These are phyloP conservation scores for Kurtzmaniella cleridarum DNA, from an alignment of 805 yeast species.

Conservation along the genomic window DNA sequence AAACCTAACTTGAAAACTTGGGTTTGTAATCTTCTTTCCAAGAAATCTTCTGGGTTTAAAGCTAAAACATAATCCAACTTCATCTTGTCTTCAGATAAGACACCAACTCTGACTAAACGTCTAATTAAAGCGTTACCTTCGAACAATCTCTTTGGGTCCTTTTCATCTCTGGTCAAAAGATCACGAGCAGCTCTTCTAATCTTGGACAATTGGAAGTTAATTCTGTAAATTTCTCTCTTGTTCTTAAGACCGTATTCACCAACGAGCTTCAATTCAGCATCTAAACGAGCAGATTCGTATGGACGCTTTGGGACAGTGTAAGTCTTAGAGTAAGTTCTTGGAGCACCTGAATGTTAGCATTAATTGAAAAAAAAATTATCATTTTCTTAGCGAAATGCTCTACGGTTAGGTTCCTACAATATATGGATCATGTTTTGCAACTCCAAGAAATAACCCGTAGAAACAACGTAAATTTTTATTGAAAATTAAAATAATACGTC, in stretches of 20 bases:
- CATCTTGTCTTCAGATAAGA: slow-evolving; percentile 98
- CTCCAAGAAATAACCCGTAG: neutral
- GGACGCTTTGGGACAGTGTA: slow-evolving; percentile 99
- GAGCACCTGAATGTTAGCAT: slow-evolving; percentile 67
- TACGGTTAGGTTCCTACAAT: slow-evolving; percentile 2
- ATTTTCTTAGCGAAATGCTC: neutral
- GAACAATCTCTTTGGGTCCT: slow-evolving; percentile 99
- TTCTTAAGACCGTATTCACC: slow-evolving; percentile 99
- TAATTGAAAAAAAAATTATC: neutral
- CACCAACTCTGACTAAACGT: slow-evolving; percentile 99
- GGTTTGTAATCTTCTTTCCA: slow-evolving; percentile 99
- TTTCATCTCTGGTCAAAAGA: slow-evolving; percentile 98
- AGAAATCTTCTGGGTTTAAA: slow-evolving; percentile 96
- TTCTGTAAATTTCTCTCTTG: slow-evolving; percentile 99
- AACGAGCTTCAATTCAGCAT: slow-evolving; percentile 97
- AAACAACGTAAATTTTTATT: neutral
- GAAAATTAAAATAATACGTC: no score
- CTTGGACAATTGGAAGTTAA: slow-evolving; percentile 98
- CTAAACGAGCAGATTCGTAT: slow-evolving; percentile 98
- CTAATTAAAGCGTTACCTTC: slow-evolving; percentile 99
- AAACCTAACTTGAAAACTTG: slow-evolving; percentile 99
- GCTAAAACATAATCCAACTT: slow-evolving; percentile 99
- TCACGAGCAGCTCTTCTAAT: slow-evolving; percentile 99
- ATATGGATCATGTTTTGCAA: neutral
- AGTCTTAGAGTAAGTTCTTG: slow-evolving; percentile 99